Percentiles rank a stretch among this genome's conserved stretches.
Evolutionary conservation across 75 land plant genomes (phyloP).

Genomic region (Cupressus sempervirens): DNA sequence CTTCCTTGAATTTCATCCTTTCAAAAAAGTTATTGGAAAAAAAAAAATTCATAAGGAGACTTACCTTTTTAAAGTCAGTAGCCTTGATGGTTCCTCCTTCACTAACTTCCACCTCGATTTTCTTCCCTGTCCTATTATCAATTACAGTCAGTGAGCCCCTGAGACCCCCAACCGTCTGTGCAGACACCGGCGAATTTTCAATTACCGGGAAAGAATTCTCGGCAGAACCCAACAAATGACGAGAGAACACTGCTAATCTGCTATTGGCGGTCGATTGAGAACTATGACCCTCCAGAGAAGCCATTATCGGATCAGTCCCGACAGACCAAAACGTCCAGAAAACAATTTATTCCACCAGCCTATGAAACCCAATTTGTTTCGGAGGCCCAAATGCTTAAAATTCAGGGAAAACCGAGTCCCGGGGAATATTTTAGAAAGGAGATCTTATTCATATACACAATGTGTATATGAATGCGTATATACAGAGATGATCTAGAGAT

Average conservation of each 20-base stretch:
- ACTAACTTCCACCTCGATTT: constrained; percentile 63
- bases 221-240: not conserved
- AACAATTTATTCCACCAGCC: no score
- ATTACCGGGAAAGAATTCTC: not conserved
- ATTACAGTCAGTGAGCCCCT: constrained; percentile 58
- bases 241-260: constrained; percentile 9
- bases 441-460: no score
- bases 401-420: not conserved
- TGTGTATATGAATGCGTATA: not conserved
- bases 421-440: not conserved
- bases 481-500: not conserved
- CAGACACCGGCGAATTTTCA: not conserved
- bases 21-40: not conserved
- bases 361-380: not conserved
- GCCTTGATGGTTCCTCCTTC: constrained; percentile 90
- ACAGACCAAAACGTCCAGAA: not conserved
- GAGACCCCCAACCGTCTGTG: constrained; percentile 30
- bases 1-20: not conserved
- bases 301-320: not conserved
- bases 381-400: not conserved
- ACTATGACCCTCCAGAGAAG: not conserved
- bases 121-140: constrained; percentile 81
- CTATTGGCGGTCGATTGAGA: not conserved
- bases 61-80: constrained; percentile 87
- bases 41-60: not conserved